Evolutionary conservation across 139 green algal genomes (phyloP).

Genomic region (Chlorokybus atmophyticus): DNA sequence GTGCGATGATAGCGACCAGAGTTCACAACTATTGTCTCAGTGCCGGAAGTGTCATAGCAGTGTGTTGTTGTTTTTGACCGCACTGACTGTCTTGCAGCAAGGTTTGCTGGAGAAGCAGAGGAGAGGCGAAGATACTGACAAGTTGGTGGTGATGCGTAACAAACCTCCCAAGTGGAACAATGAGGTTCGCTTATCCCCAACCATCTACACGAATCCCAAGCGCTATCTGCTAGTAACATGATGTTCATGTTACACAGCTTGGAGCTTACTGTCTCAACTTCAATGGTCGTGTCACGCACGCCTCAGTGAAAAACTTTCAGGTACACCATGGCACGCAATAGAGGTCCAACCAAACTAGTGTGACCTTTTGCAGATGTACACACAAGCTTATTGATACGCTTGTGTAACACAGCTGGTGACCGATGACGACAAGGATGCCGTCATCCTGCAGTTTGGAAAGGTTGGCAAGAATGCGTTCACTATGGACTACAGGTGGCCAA

Average conservation of each 20-base stretch:
- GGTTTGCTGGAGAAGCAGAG: background rate
- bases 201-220: background rate
- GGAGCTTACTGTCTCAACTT: constrained; percentile 98
- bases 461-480: constrained; percentile 75
- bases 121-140: background rate
- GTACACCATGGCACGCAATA: constrained; percentile 46
- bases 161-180: constrained; percentile 92
- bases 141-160: constrained; percentile 59
- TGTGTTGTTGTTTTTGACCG: no score
- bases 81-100: no score
- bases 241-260: constrained; percentile 37
- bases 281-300: constrained; percentile 88
- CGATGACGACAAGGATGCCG: constrained; percentile 44
- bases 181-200: constrained; percentile 24
- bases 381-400: background rate
- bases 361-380: background rate
- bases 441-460: constrained; percentile 91
- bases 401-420: no score
- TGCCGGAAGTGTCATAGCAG: no score
- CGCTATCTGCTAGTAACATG: background rate
- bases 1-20: no score
- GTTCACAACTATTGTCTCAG: no score
- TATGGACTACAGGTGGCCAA: constrained; percentile 75
- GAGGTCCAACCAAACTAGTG: no score
- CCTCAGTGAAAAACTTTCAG: constrained; percentile 99